Base-by-base conservation (phyloP, 352 stramenopile species). In the Phytopythium litorale region DNA sequence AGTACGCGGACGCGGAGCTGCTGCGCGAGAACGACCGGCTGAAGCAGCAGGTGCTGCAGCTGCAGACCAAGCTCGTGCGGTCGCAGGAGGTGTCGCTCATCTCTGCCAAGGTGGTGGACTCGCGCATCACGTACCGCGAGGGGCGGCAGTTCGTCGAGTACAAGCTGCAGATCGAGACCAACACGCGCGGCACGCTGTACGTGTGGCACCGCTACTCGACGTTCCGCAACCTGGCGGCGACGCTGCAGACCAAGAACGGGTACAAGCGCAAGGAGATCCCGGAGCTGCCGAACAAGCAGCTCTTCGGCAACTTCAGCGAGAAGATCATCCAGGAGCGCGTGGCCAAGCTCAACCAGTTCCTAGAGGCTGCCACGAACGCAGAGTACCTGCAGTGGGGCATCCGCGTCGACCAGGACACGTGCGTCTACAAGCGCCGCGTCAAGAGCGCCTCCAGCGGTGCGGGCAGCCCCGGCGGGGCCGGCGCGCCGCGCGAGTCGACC, bases 121-220 rank as follows among this genome's bases (percentile, higher is more conserved):
- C 75, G 42, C 78, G 81, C 28, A 85, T 90, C 55, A 87, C 76
- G 7, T 87, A 86, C 68, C 72, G 73, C 23, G 76, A 90, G 67
- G 78, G 81, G 4, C 81, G 78, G 1, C 78, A 90, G 58, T 87
- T 88, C 62, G 81, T 90, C 55, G 81, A 89, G 74, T 89, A 87
- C 71, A 88, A 88, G 61, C 64, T 89, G 21, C 78, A 88, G 60
- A 88, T 89, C 60, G 78, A 90, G 67, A 88, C 81, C 0, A 84
- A 88, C 63, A 88, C 71, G 13, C 81, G 78, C 32, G 81, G 81
- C 21, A 88, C 78, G 4, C 46, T 90, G 54, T 86, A 81, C 45
- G 76, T 90, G 63, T 90, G 81, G 81, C 81, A 90, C 60, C 81
- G 81, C 16, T 90, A 90, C 76, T 87, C 76, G 56, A 90, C 81